phyloP scores from a whole-genome alignment of 768 basidiomycete genomes.

The Megacollybia marginata region DNA sequence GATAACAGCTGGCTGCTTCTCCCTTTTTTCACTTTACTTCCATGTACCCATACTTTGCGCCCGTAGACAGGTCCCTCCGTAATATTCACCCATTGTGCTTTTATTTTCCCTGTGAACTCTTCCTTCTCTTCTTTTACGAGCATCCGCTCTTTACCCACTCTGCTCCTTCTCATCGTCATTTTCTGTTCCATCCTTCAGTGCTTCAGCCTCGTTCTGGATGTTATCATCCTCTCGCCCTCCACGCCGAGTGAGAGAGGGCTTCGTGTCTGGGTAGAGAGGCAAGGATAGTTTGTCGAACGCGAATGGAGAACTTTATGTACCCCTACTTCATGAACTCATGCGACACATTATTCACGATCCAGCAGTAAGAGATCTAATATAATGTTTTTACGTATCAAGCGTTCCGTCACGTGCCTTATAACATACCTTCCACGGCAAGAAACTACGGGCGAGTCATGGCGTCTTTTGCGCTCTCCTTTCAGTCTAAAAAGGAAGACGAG shows the following conservation, averaged over 20 bases:
- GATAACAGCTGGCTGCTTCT: constrained; percentile 20
- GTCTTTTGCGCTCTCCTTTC: constrained; percentile 33
- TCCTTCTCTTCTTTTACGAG: background rate
- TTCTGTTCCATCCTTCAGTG: constrained; percentile 68
- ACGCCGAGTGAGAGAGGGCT: constrained; percentile 57
- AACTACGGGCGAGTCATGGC: background rate
- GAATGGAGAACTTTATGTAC: no score
- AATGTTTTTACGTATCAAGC: no score
- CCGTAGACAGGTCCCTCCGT: constrained; percentile 11
- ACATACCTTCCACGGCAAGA: no score
- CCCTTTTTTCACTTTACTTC: constrained; percentile 14
- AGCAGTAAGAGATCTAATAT: no score
- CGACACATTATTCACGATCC: no score
- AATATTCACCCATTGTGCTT: background rate
- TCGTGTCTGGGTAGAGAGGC: constrained; percentile 30
- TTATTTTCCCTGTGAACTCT: constrained; percentile 4
- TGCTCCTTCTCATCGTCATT: constrained; percentile 24
- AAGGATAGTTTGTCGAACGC: no score
- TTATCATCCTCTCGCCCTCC: background rate
- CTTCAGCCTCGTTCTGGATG: constrained; percentile 29
- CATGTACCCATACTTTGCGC: constrained; percentile 20
- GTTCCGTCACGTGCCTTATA: no score
- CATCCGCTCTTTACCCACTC: constrained; percentile 5
- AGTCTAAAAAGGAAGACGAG: constrained; percentile 95
- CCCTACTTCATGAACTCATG: no score